phyloP scores from a whole-genome alignment of 164 flowering plant species.

The Vitis rupestris region DNA sequence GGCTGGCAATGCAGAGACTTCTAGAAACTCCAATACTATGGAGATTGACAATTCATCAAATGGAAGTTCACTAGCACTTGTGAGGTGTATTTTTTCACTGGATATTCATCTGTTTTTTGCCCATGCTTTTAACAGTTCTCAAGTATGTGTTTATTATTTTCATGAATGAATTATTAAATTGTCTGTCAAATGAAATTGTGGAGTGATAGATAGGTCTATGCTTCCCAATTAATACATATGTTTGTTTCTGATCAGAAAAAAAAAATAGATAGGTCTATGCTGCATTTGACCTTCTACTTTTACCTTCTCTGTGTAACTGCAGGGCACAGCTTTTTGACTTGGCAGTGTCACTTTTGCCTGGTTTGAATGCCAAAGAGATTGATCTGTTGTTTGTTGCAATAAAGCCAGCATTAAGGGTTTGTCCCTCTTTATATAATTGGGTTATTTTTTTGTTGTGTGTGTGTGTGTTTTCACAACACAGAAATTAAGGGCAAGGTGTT shows the following conservation, averaged over 20 bases:
- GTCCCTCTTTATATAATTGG: not conserved
- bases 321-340: conserved; percentile 81
- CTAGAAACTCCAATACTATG: conserved; percentile 45
- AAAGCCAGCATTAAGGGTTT: conserved; percentile 73
- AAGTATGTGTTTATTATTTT: not conserved
- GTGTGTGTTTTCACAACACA: too few species aligned
- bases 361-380: conserved; percentile 54
- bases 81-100: conserved; percentile 37
- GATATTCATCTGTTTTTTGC: not conserved
- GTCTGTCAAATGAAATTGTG: not conserved
- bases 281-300: not conserved
- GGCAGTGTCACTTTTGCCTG: conserved; percentile 79
- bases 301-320: conserved; percentile 18
- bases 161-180: too few species aligned
- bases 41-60: conserved; percentile 45
- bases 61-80: conserved; percentile 35
- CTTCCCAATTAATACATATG: too few species aligned
- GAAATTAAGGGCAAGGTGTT: conserved; percentile 5
- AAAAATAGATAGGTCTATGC: not conserved
- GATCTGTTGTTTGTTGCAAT: conserved; percentile 54
- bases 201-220: not conserved
- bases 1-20: conserved; percentile 36
- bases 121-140: not conserved
- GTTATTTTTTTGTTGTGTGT: not conserved
- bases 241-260: too few species aligned